Evolutionary conservation across 306 rosid genomes (phyloP), one percentile per base, ranked within the genome.

Genomic region (Parietaria judaica): DNA sequence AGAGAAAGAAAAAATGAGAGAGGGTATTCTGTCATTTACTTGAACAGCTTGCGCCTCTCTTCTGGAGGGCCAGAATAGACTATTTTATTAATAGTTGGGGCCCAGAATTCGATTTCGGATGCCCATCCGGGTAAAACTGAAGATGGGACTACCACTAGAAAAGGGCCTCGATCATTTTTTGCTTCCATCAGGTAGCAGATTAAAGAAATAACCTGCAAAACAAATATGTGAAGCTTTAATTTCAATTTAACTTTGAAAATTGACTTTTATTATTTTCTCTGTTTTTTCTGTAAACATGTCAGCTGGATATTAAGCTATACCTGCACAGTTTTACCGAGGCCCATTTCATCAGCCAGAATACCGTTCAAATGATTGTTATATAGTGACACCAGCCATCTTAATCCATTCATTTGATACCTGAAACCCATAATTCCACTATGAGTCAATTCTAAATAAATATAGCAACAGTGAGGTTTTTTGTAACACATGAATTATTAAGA

Each of bases 291-390:
- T 23, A 66, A 61, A 64, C 43, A 48, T 15, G 44, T 35, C 55
- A 52, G 53, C 50, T 53, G 37, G 54, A 64, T 70, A 74, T 56
- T 66, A 36, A 53, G 52, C 7, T 43, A 52, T 78, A 94, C 99
- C 97, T 94, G 97, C 60, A 89, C 99, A 9, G 99, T 94, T 86
- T 94, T 94, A 65, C 99, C 99, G 34, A 94, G 87, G 67, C 99
- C 99, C 99, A 89, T 94, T 83, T 94, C 99, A 76, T 94, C 99
- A 23, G 99, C 99, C 53, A 94, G 97, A 69, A 94, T 94, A 79
- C 99, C 99, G 72, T 94, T 94, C 83, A 94, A 73, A 77, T 89
- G 99, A 71, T 94, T 94, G 75, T 94, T 94, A 65, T 94, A 94
- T 57, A 94, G 76, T 10, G 99, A 94, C 72, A 94, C 95, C 78